phyloP scores from a whole-genome alignment of 1,139 yeast species.

The Magnusiomyces sp. region DNA sequence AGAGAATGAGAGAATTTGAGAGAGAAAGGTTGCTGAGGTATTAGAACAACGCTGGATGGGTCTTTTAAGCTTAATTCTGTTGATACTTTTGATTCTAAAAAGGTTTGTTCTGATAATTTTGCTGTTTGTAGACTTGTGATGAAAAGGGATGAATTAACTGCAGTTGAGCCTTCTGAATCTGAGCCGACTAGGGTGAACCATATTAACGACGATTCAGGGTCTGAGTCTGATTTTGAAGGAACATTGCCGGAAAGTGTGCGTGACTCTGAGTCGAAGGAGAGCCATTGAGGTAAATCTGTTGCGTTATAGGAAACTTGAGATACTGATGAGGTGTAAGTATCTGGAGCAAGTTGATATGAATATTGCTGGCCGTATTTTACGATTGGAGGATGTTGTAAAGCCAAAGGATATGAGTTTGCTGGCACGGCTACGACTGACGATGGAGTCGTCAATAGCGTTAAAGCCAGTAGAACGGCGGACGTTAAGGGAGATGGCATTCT shows the following conservation, averaged over 20 bases:
- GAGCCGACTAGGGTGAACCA: slow-evolving; percentile 51
- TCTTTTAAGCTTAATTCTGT: no score
- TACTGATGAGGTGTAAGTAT: slow-evolving; percentile 52
- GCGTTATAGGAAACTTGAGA: slow-evolving; percentile 48
- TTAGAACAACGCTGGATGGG: slow-evolving; percentile 66
- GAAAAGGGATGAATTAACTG: slow-evolving; percentile 45
- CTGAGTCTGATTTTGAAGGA: slow-evolving; percentile 24
- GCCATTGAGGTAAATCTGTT: slow-evolving; percentile 64
- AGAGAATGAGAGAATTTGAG: slow-evolving; percentile 50
- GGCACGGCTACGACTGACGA: no score
- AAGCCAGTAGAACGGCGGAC: no score
- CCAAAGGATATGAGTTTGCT: slow-evolving; percentile 8
- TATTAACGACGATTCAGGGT: slow-evolving; percentile 21
- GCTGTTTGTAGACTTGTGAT: slow-evolving; percentile 47
- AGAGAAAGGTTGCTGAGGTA: slow-evolving; percentile 57
- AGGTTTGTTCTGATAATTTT: no score
- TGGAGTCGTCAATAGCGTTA: no score
- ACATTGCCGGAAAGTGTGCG: slow-evolving; percentile 71
- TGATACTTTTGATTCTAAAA: no score
- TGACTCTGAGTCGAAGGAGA: slow-evolving; percentile 53
- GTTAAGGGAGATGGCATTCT: no score
- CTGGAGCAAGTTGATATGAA: slow-evolving; percentile 58
- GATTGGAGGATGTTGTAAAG: slow-evolving; percentile 68
- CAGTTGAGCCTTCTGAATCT: slow-evolving; percentile 45
- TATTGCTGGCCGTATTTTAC: slow-evolving; percentile 63